Conservation (phyloP, 208 protist genomes). For the Endotrypanum monterogeii region DNA sequence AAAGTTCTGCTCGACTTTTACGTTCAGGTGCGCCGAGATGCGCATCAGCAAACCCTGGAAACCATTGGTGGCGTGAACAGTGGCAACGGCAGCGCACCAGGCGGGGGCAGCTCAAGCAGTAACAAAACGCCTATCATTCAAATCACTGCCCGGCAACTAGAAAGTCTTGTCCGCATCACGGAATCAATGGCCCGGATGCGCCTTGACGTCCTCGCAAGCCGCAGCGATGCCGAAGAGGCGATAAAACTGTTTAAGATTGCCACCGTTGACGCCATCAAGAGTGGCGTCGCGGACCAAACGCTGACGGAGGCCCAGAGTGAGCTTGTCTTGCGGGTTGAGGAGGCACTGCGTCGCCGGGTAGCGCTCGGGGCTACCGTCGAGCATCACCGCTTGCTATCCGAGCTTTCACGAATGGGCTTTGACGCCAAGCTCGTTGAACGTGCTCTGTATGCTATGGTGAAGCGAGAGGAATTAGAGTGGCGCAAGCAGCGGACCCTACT, state of each 20-base stretch:
- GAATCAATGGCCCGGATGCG: constrained; percentile 97
- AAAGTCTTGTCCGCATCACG: constrained; percentile 96
- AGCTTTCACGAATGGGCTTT: constrained; percentile 86
- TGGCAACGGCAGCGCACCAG: constrained; percentile 2
- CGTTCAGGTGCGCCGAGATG: constrained; percentile 91
- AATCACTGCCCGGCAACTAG: constrained; percentile 96
- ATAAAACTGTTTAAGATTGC: constrained; percentile 95
- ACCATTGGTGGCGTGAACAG: constrained; percentile 26
- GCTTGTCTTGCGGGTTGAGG: constrained; percentile 82
- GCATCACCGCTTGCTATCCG: constrained; percentile 74
- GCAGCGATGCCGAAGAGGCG: constrained; percentile 94
- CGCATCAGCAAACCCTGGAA: constrained; percentile 79
- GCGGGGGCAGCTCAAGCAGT: constrained; percentile 28
- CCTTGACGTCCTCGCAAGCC: constrained; percentile 86
- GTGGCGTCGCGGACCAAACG: constrained; percentile 71
- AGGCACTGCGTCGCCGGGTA: constrained; percentile 80
- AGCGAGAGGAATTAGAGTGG: constrained; percentile 88
- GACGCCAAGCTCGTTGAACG: constrained; percentile 85
- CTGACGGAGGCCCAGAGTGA: constrained; percentile 88
- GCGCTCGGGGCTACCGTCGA: constrained; percentile 86
- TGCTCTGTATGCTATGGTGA: constrained; percentile 88
- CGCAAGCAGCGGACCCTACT: constrained; percentile 88
- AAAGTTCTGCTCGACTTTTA: constrained; percentile 96
- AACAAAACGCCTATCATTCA: constrained; percentile 86
- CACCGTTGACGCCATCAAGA: constrained; percentile 94